Conservation (phyloP, 2,329 filamentous ascomycete species). For the Botrytis byssoidea region DNA sequence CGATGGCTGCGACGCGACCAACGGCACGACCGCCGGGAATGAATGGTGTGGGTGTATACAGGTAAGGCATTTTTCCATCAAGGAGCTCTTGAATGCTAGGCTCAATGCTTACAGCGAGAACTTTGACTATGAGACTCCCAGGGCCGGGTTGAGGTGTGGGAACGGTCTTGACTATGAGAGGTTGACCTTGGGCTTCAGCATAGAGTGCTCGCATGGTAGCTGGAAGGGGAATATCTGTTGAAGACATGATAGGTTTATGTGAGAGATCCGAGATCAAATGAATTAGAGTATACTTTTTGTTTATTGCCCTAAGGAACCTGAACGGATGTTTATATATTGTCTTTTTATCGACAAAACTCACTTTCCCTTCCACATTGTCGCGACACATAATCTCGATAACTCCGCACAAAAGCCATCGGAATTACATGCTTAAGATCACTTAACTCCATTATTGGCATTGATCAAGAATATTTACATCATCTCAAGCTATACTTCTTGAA, state of each 20-base stretch:
- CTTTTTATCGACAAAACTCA: background rate
- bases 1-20: constrained; percentile 39
- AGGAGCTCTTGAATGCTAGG: constrained; percentile 43
- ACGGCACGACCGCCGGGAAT: constrained; percentile 38
- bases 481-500: background rate
- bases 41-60: constrained; percentile 35
- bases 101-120: constrained; percentile 41
- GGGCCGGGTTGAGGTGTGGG: constrained; percentile 39
- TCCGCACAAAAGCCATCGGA: background rate
- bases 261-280: background rate
- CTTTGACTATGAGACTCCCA: constrained; percentile 44
- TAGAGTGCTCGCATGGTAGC: background rate
- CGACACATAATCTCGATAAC: background rate
- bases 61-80: constrained; percentile 38
- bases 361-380: background rate
- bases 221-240: background rate
- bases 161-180: constrained; percentile 35
- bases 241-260: background rate
- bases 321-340: background rate
- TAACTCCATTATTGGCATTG: background rate
- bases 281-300: background rate
- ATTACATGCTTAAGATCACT: background rate
- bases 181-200: constrained; percentile 9
- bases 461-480: background rate
- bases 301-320: background rate